Evolutionary conservation across 257 asterid genomes (phyloP), one percentile per base, ranked within the genome.

Genomic region (Capsicum chinense): DNA sequence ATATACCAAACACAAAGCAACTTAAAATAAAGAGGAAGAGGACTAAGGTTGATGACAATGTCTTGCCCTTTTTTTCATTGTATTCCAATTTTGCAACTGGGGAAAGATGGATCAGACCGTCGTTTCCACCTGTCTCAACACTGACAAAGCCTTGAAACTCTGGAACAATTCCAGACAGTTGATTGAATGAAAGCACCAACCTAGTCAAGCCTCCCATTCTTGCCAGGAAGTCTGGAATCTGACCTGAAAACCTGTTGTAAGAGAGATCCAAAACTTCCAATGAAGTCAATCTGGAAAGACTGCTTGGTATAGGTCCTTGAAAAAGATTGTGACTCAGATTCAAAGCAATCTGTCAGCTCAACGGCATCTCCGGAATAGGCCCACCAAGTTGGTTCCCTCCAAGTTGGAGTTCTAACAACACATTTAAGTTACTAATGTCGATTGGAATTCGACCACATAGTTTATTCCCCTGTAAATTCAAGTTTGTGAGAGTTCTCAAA

Each of bases 201-300:
- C 78, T 90, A 59, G 92, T 89, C 88, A 95, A 86, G 90, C 90
- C 88, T 67, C 1, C 0, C 90, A 95, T 76, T 3, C 0, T 0
- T 7, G 88, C 42, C 54, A 95, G 83, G 84, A 48, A 92, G 1
- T 47, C 57, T 13, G 98, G 98, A 81, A 95, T 89, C 11, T 39
- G 54, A 37, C 98, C 98, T 16, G 88, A 83, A 69, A 95, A 92
- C 52, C 86, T 86, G 85, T 95, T 95, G 85, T 90, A 62, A 1
- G 98, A 95, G 59, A 95, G 96, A 86, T 95, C 98, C 92, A 95
- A 87, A 82, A 93, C 93, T 85, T 95, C 98, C 88, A 95, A 86
- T 35, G 62, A 80, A 11, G 15, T 8, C 84, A 92, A 87, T 84
- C 82, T 69, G 26, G 93, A 80, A 3, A 95, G 68, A 44, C 86